Evolutionary conservation across 2,329 filamentous ascomycete genomes (phyloP).

Genomic region (Fusarium zealandicum): DNA sequence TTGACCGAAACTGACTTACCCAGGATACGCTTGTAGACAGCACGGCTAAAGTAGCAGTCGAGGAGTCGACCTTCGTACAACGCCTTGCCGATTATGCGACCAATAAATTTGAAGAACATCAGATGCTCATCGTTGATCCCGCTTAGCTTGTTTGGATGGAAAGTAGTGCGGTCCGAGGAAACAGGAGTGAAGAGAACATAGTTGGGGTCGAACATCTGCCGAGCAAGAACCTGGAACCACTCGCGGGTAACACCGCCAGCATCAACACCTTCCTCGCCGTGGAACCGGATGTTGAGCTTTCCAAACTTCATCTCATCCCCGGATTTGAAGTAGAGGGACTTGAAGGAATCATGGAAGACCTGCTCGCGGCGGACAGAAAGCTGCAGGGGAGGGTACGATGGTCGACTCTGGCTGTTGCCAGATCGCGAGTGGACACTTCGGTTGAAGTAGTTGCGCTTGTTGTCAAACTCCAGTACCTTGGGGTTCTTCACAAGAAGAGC

Average conservation of each 20-base stretch:
- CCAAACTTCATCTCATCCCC: slow-evolving; percentile 99
- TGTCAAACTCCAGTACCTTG: slow-evolving; percentile 98
- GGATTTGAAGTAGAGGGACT: slow-evolving; percentile 95
- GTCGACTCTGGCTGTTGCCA: slow-evolving; percentile 72
- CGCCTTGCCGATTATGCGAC: slow-evolving; percentile 96
- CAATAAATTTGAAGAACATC: slow-evolving; percentile 99
- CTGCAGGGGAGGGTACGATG: slow-evolving; percentile 76
- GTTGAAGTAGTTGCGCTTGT: slow-evolving; percentile 99
- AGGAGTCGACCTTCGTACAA: slow-evolving; percentile 94
- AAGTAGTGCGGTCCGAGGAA: slow-evolving; percentile 95
- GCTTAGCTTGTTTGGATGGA: slow-evolving; percentile 96
- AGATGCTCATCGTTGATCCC: slow-evolving; percentile 94
- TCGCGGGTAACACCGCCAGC: slow-evolving; percentile 96
- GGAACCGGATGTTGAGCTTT: slow-evolving; percentile 97
- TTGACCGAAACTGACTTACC: slow-evolving; percentile 96
- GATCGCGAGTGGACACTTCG: slow-evolving; percentile 81
- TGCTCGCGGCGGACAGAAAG: slow-evolving; percentile 90
- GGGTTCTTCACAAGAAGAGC: slow-evolving; percentile 96
- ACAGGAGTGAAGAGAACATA: slow-evolving; percentile 97
- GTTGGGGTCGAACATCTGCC: slow-evolving; percentile 99
- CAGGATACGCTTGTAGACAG: slow-evolving; percentile 97
- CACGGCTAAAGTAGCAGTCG: slow-evolving; percentile 98
- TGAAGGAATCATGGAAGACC: slow-evolving; percentile 98
- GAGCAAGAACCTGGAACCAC: slow-evolving; percentile 97
- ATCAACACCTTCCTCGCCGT: slow-evolving; percentile 96